Evolutionary conservation across 768 basidiomycete species (phyloP).

Genomic region (Psilocybe tampanensis): DNA sequence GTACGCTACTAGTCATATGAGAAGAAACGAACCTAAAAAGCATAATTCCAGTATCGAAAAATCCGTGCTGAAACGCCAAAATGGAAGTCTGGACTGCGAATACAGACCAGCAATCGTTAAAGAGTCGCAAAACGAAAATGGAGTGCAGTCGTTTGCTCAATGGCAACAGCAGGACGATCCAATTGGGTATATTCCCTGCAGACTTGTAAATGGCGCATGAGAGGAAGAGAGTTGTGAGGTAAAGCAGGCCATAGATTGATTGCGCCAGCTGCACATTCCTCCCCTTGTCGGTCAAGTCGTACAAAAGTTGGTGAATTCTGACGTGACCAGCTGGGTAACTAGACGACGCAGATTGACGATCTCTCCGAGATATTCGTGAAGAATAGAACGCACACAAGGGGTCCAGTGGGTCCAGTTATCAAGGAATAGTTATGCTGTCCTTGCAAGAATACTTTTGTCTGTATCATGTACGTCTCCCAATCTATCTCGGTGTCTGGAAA

Average conservation of each 20-base stretch:
- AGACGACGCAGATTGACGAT: not conserved
- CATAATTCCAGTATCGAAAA: conserved; percentile 64
- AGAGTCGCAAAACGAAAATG: conserved; percentile 87
- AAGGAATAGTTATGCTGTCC: conserved; percentile 83
- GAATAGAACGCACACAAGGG: conserved; percentile 70
- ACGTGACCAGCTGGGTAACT: conserved; percentile 97
- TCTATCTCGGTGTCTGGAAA: conserved; percentile 95
- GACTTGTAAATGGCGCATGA: conserved; percentile 70
- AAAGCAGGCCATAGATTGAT: conserved; percentile 76
- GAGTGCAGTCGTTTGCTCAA: conserved; percentile 95
- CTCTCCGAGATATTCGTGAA: not conserved
- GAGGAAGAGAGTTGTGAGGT: conserved; percentile 64
- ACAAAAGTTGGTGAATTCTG: conserved; percentile 74
- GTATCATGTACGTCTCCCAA: conserved; percentile 95
- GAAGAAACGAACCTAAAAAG: conserved; percentile 67
- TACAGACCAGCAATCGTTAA: conserved; percentile 93
- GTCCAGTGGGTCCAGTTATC: conserved; percentile 90
- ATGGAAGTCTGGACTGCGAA: conserved; percentile 68
- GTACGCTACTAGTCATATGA: not conserved
- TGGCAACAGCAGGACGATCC: conserved; percentile 69
- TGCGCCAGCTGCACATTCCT: conserved; percentile 66
- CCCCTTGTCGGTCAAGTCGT: conserved; percentile 63
- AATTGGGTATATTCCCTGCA: conserved; percentile 68
- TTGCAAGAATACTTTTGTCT: conserved; percentile 73
- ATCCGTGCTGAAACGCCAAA: conserved; percentile 58